Conservation (phyloP, 2,329 filamentous ascomycete species). For the Penicillium occitanis region DNA sequence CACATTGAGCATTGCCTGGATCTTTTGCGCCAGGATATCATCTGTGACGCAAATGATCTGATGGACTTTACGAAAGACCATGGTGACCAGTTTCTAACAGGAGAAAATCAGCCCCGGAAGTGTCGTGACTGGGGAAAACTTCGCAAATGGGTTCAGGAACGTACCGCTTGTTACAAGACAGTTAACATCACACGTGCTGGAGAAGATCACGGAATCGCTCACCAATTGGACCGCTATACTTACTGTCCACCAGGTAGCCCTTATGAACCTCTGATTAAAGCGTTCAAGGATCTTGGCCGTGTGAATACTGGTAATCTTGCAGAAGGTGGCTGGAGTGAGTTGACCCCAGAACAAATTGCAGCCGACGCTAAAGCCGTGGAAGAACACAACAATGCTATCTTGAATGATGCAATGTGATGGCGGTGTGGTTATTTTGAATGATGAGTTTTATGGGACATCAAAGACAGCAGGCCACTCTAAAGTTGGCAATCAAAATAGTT, state of each 20-base stretch:
- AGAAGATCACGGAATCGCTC: slow-evolving; percentile 12
- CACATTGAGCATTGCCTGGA: slow-evolving; percentile 15
- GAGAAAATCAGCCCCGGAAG: background rate
- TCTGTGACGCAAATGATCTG: background rate
- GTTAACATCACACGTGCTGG: slow-evolving; percentile 15
- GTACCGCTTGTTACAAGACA: slow-evolving; percentile 14
- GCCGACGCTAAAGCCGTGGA: background rate
- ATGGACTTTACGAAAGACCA: slow-evolving; percentile 12
- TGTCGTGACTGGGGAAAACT: slow-evolving; percentile 17
- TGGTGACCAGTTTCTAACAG: slow-evolving; percentile 1
- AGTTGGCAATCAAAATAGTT: too few relatives aligned
- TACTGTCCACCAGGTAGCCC: slow-evolving; percentile 15
- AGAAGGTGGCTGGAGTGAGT: background rate
- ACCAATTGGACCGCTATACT: slow-evolving; percentile 15
- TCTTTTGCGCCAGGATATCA: slow-evolving; percentile 16
- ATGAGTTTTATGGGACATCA: background rate
- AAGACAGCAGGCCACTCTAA: too few relatives aligned
- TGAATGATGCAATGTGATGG: slow-evolving; percentile 1
- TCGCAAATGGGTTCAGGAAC: slow-evolving; percentile 1
- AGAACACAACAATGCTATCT: slow-evolving; percentile 12
- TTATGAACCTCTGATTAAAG: slow-evolving; percentile 7
- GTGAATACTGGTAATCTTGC: slow-evolving; percentile 8
- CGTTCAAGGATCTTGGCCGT: slow-evolving; percentile 10
- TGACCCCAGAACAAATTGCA: slow-evolving; percentile 5
- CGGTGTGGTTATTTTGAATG: background rate